Conservation (phyloP, 2,329 filamentous ascomycete genomes). For the Alternaria infectoria region DNA sequence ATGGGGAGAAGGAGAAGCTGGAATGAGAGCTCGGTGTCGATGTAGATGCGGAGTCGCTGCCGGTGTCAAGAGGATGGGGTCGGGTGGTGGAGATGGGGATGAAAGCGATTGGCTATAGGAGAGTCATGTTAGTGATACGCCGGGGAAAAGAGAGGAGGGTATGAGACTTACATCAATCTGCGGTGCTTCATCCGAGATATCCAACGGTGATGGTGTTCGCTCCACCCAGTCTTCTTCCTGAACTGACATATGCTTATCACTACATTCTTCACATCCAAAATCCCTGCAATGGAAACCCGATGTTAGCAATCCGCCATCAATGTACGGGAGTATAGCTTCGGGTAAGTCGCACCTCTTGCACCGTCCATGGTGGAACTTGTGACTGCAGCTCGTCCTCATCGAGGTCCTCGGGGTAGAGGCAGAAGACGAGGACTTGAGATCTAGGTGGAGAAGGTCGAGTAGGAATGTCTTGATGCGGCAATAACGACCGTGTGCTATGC, state of each 20-base stretch:
- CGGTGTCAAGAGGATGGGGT: neutral
- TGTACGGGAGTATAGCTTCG: neutral
- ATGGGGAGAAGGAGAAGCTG: neutral
- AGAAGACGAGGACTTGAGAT: neutral
- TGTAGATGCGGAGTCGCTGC: neutral
- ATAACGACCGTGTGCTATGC: conserved; percentile 1
- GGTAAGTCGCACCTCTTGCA: conserved; percentile 1
- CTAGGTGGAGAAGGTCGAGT: neutral
- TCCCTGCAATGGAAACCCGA: neutral
- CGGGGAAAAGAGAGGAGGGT: neutral
- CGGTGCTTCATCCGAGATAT: neutral
- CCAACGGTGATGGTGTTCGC: neutral
- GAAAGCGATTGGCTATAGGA: neutral
- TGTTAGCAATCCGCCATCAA: neutral
- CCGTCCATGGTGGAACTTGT: neutral
- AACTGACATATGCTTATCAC: neutral
- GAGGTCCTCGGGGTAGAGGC: neutral
- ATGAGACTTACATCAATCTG: neutral
- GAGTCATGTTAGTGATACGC: neutral
- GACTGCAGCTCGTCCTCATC: neutral
- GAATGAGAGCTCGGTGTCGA: neutral
- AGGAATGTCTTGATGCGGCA: neutral
- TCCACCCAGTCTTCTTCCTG: neutral
- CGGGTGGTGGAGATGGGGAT: neutral
- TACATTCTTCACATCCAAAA: neutral